Conservation (phyloP, 2,329 filamentous ascomycete species). For the Xylariales sp. region DNA sequence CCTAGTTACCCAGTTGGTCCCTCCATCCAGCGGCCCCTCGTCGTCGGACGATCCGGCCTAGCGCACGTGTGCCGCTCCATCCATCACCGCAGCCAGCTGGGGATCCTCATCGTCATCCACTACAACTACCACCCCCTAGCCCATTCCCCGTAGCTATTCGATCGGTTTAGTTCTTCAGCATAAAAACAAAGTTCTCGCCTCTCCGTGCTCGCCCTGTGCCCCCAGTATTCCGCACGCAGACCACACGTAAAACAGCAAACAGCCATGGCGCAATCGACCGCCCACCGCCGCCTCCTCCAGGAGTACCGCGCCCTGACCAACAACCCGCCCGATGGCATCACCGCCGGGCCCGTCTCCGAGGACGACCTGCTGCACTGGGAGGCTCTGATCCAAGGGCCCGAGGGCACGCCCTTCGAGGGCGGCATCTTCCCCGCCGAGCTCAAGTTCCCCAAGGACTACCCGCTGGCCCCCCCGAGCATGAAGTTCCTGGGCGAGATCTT, state of each 20-base stretch:
- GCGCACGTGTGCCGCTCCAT: too few relatives aligned
- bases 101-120: too few relatives aligned
- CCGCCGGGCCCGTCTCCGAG: conserved; percentile 85
- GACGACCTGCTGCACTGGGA: conserved; percentile 97
- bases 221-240: too few relatives aligned
- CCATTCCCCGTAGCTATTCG: too few relatives aligned
- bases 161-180: too few relatives aligned
- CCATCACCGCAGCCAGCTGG: too few relatives aligned
- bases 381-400: conserved; percentile 90
- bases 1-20: too few relatives aligned
- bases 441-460: conserved; percentile 93
- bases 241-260: not conserved
- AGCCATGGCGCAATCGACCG: conserved; percentile 55
- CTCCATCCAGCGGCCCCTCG: too few relatives aligned
- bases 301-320: conserved; percentile 94
- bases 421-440: conserved; percentile 94
- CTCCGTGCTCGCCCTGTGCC: too few relatives aligned
- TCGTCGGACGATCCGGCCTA: too few relatives aligned
- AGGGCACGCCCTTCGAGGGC: conserved; percentile 93
- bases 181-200: too few relatives aligned
- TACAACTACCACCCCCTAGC: too few relatives aligned
- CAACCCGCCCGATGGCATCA: conserved; percentile 96
- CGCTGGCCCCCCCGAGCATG: conserved; percentile 94
- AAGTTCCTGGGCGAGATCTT: conserved; percentile 91
- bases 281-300: conserved; percentile 80